Evolutionary conservation across 148 eudicot genomes (phyloP), one percentile per base, ranked within the genome.

Genomic region (Pouteria glomerata): DNA sequence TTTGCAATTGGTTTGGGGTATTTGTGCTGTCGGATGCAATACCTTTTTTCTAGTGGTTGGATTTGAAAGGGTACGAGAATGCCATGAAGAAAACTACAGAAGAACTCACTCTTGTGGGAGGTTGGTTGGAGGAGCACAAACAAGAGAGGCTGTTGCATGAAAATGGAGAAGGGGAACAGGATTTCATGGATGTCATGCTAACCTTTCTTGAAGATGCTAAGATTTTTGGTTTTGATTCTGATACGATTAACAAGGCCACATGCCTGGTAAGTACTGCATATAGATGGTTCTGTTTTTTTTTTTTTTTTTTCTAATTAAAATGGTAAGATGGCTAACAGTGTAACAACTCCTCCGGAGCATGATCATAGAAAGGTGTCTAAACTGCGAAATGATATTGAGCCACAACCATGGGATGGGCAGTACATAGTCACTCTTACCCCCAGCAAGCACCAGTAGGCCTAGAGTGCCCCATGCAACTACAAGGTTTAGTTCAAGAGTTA

Each of bases 231-330:
- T 63, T 39, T 39, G 67, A 63, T 63, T 27, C 48, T 19, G 67
- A 63, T 37, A 63, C 48, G 5, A 63, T 63, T n/a, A 23, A 18
- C 48, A 63, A 63, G 30, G 67, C 48, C 13, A 37, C 48, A 35
- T 63, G 67, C 67, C 67, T 63, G 67, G 67, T 63, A 63, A 35
- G 45, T 63, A 18, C n/a, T n/a, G n/a, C n/a, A n/a, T n/a, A n/a
- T n/a, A n/a, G n/a, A n/a, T n/a, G n/a, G n/a, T n/a, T n/a, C n/a
- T n/a, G n/a, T n/a, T n/a, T n/a, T n/a, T n/a, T n/a, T n/a, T n/a
- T n/a, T n/a, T n/a, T n/a, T n/a, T n/a, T n/a, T n/a, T n/a, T n/a
- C n/a, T n/a, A n/a, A n/a, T n/a, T n/a, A n/a, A n/a, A n/a, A n/a
- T n/a, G n/a, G n/a, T n/a, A n/a, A n/a, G n/a, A n/a, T n/a, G n/a